These are phyloP conservation scores for Vanilla planifolia DNA, from an alignment of 106 monocot genomes.

Conservation along the genomic window DNA sequence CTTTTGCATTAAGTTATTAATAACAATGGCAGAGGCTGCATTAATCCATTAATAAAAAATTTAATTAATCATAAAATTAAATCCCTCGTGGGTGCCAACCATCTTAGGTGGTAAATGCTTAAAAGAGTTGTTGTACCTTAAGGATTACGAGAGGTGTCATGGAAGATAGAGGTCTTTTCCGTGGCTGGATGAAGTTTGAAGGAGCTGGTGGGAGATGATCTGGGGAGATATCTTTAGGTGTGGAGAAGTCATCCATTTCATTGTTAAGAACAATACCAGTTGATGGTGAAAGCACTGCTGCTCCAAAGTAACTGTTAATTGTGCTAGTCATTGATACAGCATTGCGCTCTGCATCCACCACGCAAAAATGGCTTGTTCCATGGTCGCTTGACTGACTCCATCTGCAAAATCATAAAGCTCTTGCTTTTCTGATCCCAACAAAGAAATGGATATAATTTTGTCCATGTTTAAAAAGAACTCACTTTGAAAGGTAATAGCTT, in stretches of 20 bases:
- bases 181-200: conserved; percentile 80
- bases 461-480: neutral
- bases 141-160: conserved; percentile 92
- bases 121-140: conserved; percentile 32
- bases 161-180: conserved; percentile 82
- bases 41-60: too few relatives aligned
- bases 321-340: conserved; percentile 89
- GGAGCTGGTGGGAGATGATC: conserved; percentile 77
- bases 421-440: too few relatives aligned
- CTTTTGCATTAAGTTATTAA: too few relatives aligned
- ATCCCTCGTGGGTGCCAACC: too few relatives aligned
- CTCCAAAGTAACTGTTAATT: conserved; percentile 68
- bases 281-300: conserved; percentile 61
- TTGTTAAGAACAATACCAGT: conserved; percentile 91
- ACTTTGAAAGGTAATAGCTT: conserved; percentile 47
- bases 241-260: conserved; percentile 96
- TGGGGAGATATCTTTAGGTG: conserved; percentile 38
- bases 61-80: too few relatives aligned
- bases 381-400: conserved; percentile 79
- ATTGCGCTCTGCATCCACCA: conserved; percentile 82
- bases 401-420: conserved; percentile 27
- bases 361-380: conserved; percentile 86
- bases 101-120: too few relatives aligned
- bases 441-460: too few relatives aligned
- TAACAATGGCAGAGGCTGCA: too few relatives aligned